Conservation (phyloP, 805 yeast species). For the Myxozyma nipponensis region DNA sequence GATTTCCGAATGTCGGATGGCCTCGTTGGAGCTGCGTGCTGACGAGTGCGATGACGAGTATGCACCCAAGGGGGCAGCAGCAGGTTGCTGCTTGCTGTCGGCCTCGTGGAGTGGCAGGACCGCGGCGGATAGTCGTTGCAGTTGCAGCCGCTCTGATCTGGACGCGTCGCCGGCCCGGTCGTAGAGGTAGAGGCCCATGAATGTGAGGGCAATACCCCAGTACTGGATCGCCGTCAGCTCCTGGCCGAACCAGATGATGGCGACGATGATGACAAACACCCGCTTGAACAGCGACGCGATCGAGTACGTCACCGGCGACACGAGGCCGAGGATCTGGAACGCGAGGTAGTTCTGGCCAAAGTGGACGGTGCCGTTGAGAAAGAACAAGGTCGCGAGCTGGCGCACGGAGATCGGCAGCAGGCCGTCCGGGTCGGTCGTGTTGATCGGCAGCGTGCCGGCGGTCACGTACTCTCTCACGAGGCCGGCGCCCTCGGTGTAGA, state of each 20-base stretch:
- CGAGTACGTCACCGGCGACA: slow-evolving; percentile 81
- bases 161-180: slow-evolving; percentile 41
- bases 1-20: slow-evolving; percentile 8
- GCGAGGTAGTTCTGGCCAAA: slow-evolving; percentile 77
- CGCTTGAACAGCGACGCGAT: slow-evolving; percentile 85
- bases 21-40: slow-evolving; percentile 8
- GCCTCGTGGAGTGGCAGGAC: slow-evolving; percentile 12
- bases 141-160: slow-evolving; percentile 20
- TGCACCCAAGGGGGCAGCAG: not conserved
- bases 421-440: slow-evolving; percentile 33
- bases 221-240: slow-evolving; percentile 38
- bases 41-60: not conserved
- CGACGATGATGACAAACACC: slow-evolving; percentile 74
- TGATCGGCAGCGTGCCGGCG: slow-evolving; percentile 25
- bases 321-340: slow-evolving; percentile 71
- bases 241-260: slow-evolving; percentile 62
- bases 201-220: slow-evolving; percentile 42
- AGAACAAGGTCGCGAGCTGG: slow-evolving; percentile 44
- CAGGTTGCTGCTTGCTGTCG: slow-evolving; percentile 11
- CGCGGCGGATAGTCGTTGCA: slow-evolving; percentile 1
- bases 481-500: slow-evolving; percentile 52
- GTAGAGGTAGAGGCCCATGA: slow-evolving; percentile 41
- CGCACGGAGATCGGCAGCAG: slow-evolving; percentile 13
- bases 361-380: slow-evolving; percentile 70
- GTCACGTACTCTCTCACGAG: slow-evolving; percentile 24